Evolutionary conservation across 768 basidiomycete species (phyloP).

Genomic region (Lentinula raphanica): DNA sequence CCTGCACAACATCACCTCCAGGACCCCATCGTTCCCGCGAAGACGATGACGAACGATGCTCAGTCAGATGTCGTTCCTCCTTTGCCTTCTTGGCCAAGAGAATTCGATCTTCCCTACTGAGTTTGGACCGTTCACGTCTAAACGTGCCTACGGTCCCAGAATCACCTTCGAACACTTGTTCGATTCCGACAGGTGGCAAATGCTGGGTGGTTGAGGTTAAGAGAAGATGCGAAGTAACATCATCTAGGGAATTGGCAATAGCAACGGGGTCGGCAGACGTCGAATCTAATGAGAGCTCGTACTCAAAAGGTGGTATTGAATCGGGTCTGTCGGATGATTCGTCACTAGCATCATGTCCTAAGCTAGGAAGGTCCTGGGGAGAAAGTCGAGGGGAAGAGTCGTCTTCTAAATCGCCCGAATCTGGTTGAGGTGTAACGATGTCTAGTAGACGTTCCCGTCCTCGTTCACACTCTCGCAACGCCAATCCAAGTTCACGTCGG

Average conservation of each 20-base stretch:
- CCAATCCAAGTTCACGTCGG: constrained; percentile 70
- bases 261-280: constrained; percentile 17
- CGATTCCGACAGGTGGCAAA: constrained; percentile 61
- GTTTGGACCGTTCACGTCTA: constrained; percentile 54
- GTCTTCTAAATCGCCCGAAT: constrained; percentile 11
- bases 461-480: constrained; percentile 77
- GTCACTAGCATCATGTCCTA: constrained; percentile 46
- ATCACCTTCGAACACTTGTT: constrained; percentile 82
- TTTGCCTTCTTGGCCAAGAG: constrained; percentile 48
- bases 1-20: constrained; percentile 75
- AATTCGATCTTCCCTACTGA: constrained; percentile 75
- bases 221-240: constrained; percentile 53
- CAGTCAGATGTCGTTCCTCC: constrained; percentile 27
- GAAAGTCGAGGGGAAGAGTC: constrained; percentile 29
- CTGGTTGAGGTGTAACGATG: constrained; percentile 38
- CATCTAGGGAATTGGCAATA: constrained; percentile 36
- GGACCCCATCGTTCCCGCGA: constrained; percentile 54
- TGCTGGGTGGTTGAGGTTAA: constrained; percentile 44
- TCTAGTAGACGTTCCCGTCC: constrained; percentile 62
- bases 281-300: constrained; percentile 11
- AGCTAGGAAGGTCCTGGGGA: constrained; percentile 43
- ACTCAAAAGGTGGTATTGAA: constrained; percentile 31
- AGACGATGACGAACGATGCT: constrained; percentile 7
- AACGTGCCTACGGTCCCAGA: constrained; percentile 36
- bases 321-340: constrained; percentile 46